Percentiles rank a stretch among this genome's conserved stretches.
These are phyloP conservation scores for Chamaecrista fasciculata DNA, from an alignment of 306 rosid genomes.

Conservation along the genomic window DNA sequence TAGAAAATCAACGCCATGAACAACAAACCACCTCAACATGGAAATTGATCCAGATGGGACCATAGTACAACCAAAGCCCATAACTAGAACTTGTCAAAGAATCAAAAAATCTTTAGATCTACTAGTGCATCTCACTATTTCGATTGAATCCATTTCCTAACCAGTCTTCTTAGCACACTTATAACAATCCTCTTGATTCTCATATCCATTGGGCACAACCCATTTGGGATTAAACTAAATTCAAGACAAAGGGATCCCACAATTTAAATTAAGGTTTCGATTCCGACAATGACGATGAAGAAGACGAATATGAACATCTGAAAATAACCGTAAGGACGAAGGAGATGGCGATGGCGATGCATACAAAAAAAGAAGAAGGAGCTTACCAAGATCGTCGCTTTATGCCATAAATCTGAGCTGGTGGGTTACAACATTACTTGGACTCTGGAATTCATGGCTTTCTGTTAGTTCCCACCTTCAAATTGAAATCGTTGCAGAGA, in stretches of 20 bases:
- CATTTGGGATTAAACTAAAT: conserved; percentile 20
- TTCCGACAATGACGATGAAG: conserved; percentile 8
- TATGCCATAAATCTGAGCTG: conserved; percentile 20
- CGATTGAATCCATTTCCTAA: conserved; percentile 8
- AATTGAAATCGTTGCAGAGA: conserved; percentile 14
- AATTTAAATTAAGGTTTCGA: background rate
- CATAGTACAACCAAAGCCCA: background rate
- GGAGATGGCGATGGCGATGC: background rate
- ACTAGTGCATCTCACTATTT: conserved; percentile 19
- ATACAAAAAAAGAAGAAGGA: background rate
- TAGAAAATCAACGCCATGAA: background rate
- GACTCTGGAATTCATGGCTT: conserved; percentile 13
- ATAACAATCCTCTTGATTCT: background rate
- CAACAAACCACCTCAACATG: background rate
- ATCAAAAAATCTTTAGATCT: conserved; percentile 19
- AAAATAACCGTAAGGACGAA: background rate
- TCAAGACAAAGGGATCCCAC: background rate
- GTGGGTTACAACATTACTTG: background rate
- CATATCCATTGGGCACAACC: conserved; percentile 11
- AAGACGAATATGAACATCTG: background rate
- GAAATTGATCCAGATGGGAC: conserved; percentile 15
- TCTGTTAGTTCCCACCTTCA: conserved; percentile 19
- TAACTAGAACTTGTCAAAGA: background rate
- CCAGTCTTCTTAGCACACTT: background rate
- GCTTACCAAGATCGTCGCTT: conserved; percentile 24